phyloP scores from a whole-genome alignment of 2,329 filamentous ascomycete genomes.

The Sclerotinia borealis region DNA sequence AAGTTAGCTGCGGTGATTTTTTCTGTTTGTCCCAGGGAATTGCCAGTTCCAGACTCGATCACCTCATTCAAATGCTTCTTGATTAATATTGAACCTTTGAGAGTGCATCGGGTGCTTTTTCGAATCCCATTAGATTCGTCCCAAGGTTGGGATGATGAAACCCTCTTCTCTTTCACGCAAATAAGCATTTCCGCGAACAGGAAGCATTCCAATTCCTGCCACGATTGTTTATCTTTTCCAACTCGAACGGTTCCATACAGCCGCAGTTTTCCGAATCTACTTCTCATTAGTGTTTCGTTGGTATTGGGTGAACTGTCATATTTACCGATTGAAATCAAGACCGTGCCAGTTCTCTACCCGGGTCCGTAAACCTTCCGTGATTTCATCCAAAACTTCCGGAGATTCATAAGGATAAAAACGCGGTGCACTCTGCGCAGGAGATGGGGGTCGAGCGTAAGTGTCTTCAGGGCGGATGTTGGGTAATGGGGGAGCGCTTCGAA shows the following conservation, averaged over 20 bases:
- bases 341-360: constrained; percentile 99
- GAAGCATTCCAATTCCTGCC: constrained; percentile 97
- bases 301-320: background rate
- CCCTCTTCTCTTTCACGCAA: constrained; percentile 96
- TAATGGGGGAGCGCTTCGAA: constrained; percentile 48
- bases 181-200: constrained; percentile 99
- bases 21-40: constrained; percentile 29
- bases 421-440: constrained; percentile 45
- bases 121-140: constrained; percentile 52
- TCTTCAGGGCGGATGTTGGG: constrained; percentile 45
- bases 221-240: constrained; percentile 91
- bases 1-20: constrained; percentile 33
- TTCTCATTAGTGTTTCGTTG: constrained; percentile 27
- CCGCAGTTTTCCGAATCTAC: constrained; percentile 82
- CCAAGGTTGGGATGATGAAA: constrained; percentile 55
- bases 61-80: constrained; percentile 96
- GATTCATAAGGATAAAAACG: constrained; percentile 68
- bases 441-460: constrained; percentile 49
- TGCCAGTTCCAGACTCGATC: constrained; percentile 55
- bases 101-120: constrained; percentile 70
- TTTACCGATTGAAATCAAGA: constrained; percentile 75
- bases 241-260: constrained; percentile 86
- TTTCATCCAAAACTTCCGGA: constrained; percentile 69
- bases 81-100: constrained; percentile 97
- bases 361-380: constrained; percentile 75